These are phyloP conservation scores for Ogataea ganodermae DNA, from an alignment of 805 yeast genomes.

Conservation along the genomic window DNA sequence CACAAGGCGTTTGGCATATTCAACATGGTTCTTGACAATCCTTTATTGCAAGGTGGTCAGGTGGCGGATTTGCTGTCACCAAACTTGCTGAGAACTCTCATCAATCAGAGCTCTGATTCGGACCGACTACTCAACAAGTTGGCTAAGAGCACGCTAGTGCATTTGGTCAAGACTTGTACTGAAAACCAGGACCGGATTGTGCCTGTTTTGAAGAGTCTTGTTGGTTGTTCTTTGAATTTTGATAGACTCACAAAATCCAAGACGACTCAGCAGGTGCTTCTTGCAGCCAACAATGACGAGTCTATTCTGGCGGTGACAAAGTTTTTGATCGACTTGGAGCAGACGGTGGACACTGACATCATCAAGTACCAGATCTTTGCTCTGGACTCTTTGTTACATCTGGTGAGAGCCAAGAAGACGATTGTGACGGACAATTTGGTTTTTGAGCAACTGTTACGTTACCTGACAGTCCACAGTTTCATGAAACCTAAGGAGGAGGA, in stretches of 20 bases:
- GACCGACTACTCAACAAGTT: slow-evolving; percentile 68
- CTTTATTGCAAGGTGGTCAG: slow-evolving; percentile 17
- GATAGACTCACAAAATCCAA: slow-evolving; percentile 77
- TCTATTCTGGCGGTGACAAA: slow-evolving; percentile 14
- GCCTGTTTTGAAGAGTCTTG: slow-evolving; percentile 32
- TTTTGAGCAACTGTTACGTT: slow-evolving; percentile 21
- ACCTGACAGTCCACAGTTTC: slow-evolving; percentile 30
- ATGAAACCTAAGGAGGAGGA: slow-evolving; percentile 15
- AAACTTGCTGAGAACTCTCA: slow-evolving; percentile 69
- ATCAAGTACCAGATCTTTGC: slow-evolving; percentile 26
- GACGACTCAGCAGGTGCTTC: slow-evolving; percentile 51
- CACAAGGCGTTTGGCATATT: slow-evolving; percentile 83
- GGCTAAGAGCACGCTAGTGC: slow-evolving; percentile 53
- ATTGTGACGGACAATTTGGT: slow-evolving; percentile 9
- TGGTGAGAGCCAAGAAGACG: slow-evolving; percentile 32
- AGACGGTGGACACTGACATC: slow-evolving; percentile 20
- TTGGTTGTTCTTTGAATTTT: slow-evolving; percentile 65
- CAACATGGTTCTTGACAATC: slow-evolving; percentile 43
- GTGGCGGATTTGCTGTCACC: slow-evolving; percentile 48
- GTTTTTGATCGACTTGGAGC: slow-evolving; percentile 19
- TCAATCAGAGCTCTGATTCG: slow-evolving; percentile 71
- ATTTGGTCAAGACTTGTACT: slow-evolving; percentile 42
- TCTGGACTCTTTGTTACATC: slow-evolving; percentile 32
- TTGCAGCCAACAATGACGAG: slow-evolving; percentile 16
- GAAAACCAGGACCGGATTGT: slow-evolving; percentile 38